Percentiles rank a stretch among this genome's conserved stretches.
Conservation (phyloP, 2,329 filamentous ascomycete species). For the Gaeumannomyces sp. region DNA sequence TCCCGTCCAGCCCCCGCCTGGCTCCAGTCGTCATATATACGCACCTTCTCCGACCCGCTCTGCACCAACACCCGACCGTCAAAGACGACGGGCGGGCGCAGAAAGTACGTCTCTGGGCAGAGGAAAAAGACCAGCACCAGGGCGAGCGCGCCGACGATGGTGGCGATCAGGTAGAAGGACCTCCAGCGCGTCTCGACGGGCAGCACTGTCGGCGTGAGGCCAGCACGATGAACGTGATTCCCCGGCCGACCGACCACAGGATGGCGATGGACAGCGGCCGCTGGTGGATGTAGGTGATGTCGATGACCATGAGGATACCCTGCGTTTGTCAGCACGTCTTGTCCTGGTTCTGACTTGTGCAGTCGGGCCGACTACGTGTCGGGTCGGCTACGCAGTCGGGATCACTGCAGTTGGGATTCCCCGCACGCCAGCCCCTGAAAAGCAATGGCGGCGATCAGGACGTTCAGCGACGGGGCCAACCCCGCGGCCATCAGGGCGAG, state of each 20-base stretch:
- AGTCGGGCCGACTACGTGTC: too few species aligned
- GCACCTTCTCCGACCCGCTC: constrained; percentile 30
- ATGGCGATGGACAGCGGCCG: constrained; percentile 27
- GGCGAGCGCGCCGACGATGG: constrained; percentile 19
- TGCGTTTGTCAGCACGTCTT: constrained; percentile 14
- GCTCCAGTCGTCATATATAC: constrained; percentile 28
- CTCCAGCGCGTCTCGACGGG: constrained; percentile 25
- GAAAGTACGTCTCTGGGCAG: constrained; percentile 33
- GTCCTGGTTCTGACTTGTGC: too few species aligned
- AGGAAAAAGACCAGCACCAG: constrained; percentile 25
- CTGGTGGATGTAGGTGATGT: constrained; percentile 32
- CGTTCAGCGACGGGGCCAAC: constrained; percentile 20
- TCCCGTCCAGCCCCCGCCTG: background rate
- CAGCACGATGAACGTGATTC: constrained; percentile 21
- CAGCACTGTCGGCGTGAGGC: constrained; percentile 20
- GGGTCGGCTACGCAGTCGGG: too few species aligned
- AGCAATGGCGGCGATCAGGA: constrained; percentile 24
- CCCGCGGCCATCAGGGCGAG: constrained; percentile 24
- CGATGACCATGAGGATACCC: constrained; percentile 30
- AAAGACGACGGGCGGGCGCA: constrained; percentile 32
- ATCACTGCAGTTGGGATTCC: constrained; percentile 24
- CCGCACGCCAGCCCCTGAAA: constrained; percentile 28
- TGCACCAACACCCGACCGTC: constrained; percentile 33
- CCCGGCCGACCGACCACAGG: constrained; percentile 26
- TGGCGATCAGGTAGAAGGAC: constrained; percentile 26